These are phyloP conservation scores for Cladophialophora immunda DNA, from an alignment of 2,329 filamentous ascomycete genomes.

Conservation along the genomic window DNA sequence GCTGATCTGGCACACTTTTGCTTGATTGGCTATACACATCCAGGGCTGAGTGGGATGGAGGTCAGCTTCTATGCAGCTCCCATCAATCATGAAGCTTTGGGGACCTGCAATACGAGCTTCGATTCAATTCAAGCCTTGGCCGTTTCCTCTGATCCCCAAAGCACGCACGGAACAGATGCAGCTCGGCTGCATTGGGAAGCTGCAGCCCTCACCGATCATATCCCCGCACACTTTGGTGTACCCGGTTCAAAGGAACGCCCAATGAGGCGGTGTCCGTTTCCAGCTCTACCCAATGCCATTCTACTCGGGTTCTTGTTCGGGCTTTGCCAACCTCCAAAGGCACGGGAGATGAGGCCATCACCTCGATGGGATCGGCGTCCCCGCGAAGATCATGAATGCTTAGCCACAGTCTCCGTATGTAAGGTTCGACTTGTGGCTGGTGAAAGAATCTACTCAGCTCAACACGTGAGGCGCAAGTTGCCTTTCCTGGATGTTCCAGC, in stretches of 20 bases:
- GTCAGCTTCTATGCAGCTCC: constrained; percentile 13
- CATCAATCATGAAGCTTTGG: constrained; percentile 10
- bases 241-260: neutral
- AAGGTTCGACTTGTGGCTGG: neutral
- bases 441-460: neutral
- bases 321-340: neutral
- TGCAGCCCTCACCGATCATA: constrained; percentile 22
- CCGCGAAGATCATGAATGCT: constrained; percentile 14
- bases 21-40: constrained; percentile 9
- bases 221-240: neutral
- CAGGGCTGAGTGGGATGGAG: constrained; percentile 7
- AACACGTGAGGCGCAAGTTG: neutral
- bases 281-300: neutral
- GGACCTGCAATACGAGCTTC: neutral
- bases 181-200: constrained; percentile 12
- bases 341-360: neutral
- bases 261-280: constrained; percentile 3
- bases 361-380: constrained; percentile 12
- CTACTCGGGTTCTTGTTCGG: constrained; percentile 1
- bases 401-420: neutral
- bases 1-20: neutral
- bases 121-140: neutral
- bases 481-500: neutral
- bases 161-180: neutral
- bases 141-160: neutral